Evolutionary conservation across 768 basidiomycete genomes (phyloP), one percentile per base, ranked within the genome.

Genomic region (Psilocybe sp.): DNA sequence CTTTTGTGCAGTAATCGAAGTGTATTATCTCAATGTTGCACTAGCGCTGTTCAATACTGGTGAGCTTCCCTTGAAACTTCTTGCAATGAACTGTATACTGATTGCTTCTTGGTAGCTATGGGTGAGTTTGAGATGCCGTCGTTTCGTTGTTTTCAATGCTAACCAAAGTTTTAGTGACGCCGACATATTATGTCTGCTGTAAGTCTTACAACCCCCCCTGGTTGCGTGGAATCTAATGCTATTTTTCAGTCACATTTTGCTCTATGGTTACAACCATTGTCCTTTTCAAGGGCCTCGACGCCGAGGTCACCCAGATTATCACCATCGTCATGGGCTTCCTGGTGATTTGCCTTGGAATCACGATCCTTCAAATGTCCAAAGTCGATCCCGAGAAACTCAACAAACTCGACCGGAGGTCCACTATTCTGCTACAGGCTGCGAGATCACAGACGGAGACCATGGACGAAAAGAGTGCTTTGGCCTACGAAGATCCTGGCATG

Each of bases 21-120:
- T 98, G 60, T 95, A 90, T 69, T 98, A 92, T 70, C 78, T 98
- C 52, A 98, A 97, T 69, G 85, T 94, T 52, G 97, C 97, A 14
- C 83, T 99, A 52, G 97, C 94, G 50, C 72, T 98, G 33, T 98
- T 94, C 77, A 96, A 97, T 69, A 90, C 89, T 47, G 88, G 87
- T 86, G 54, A 54, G 82, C 57, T 14, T 34, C 41, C 42, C 14
- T 40, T 38, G 42, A 34, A 20, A 13, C 16, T 32, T 8, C n/a
- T n/a, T 44, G 46, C 19, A 31, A 10, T 12, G 40, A 47, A 28
- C 47, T 51, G 35, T 52, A 53, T 44, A 55, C 49, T 52, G 36
- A 48, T 18, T 36, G n/a, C 16, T 9, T 45, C n/a, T 54, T 51
- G 51, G 5, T 61, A 84, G 82, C 83, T 52, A 87, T 89, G 84